Percentiles rank a stretch among this genome's conserved stretches.
These are phyloP conservation scores for Chamaecrista fasciculata DNA, from an alignment of 306 rosid genomes.

Conservation along the genomic window DNA sequence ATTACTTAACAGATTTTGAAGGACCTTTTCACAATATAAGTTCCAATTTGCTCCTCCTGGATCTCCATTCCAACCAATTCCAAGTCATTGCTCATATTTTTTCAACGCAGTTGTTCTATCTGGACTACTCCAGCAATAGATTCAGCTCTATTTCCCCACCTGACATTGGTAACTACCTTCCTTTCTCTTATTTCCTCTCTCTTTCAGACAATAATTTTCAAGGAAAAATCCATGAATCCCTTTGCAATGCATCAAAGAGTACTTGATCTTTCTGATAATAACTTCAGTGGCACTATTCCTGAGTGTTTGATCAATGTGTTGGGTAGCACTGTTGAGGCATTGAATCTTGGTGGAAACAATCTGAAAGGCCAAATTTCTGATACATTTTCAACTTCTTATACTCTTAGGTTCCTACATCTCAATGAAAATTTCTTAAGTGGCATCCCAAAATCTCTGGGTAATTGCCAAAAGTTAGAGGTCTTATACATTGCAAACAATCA, in stretches of 20 bases:
- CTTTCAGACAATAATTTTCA: not conserved
- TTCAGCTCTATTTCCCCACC: conserved; percentile 13
- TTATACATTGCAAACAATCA: not conserved
- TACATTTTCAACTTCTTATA: not conserved
- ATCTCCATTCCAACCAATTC: not conserved
- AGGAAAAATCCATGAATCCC: conserved; percentile 4
- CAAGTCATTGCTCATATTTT: not conserved
- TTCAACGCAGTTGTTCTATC: not conserved
- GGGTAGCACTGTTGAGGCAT: not conserved
- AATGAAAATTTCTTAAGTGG: not conserved
- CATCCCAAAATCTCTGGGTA: conserved; percentile 24
- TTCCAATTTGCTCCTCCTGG: not conserved
- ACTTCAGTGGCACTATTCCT: not conserved
- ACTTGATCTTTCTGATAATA: conserved; percentile 25
- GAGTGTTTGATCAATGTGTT: not conserved
- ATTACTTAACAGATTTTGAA: not conserved
- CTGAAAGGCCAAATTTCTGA: not conserved
- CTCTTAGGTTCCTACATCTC: not conserved
- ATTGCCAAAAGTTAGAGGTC: not conserved
- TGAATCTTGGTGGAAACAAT: not conserved
- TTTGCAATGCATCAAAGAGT: not conserved
- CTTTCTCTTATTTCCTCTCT: accelerated
- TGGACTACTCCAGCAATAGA: not conserved
- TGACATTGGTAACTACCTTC: not conserved
- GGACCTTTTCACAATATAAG: not conserved